phyloP scores from a whole-genome alignment of 2,329 filamentous ascomycete species.

The Aspergillus amoenus region DNA sequence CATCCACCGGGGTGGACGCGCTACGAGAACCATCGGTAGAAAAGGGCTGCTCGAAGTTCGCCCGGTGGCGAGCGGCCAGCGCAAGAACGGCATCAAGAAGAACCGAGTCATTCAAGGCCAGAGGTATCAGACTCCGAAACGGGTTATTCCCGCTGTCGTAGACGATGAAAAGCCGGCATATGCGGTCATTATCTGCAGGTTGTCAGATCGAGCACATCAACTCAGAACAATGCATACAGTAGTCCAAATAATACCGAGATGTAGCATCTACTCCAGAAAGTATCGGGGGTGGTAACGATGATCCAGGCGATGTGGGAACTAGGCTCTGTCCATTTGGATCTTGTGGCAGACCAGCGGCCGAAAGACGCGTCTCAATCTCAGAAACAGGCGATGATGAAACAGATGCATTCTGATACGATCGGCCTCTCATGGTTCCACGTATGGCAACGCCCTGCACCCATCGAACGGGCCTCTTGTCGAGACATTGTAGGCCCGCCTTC shows the following conservation, averaged over 20 bases:
- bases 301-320: background rate
- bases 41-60: slow-evolving; percentile 29
- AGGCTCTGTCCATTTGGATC: background rate
- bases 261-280: slow-evolving; percentile 17
- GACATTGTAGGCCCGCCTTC: slow-evolving; percentile 34
- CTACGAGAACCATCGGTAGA: slow-evolving; percentile 8
- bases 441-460: slow-evolving; percentile 39
- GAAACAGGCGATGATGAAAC: background rate
- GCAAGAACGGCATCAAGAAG: slow-evolving; percentile 34
- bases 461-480: slow-evolving; percentile 32
- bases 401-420: slow-evolving; percentile 16
- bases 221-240: slow-evolving; percentile 28
- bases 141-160: slow-evolving; percentile 38
- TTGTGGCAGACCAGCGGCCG: background rate
- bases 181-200: slow-evolving; percentile 31
- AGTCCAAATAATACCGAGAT: slow-evolving; percentile 34
- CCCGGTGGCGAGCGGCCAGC: slow-evolving; percentile 35
- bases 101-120: slow-evolving; percentile 27
- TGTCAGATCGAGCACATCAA: background rate
- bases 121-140: slow-evolving; percentile 31
- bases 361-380: background rate
- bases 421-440: slow-evolving; percentile 32
- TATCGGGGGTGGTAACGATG: slow-evolving; percentile 12
- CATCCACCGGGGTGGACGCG: slow-evolving; percentile 1
- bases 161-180: slow-evolving; percentile 36